These are phyloP conservation scores for Phytophthora ramorum DNA, from an alignment of 352 stramenopile species.

Conservation along the genomic window DNA sequence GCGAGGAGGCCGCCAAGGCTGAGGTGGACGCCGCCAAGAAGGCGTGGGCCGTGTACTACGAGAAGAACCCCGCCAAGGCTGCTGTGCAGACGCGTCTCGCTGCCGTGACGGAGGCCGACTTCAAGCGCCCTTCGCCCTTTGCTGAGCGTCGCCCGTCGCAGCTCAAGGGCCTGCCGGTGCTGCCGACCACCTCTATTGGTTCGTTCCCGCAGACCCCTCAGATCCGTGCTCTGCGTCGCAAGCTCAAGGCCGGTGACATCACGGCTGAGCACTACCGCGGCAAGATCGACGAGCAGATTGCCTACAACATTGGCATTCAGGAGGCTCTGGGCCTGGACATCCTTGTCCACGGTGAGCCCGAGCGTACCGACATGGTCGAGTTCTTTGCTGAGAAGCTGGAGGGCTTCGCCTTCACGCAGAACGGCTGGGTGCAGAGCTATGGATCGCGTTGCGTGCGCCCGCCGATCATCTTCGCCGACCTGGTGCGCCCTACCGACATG, in stretches of 20 bases:
- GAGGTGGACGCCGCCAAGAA: conserved; percentile 71
- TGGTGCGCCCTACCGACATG: conserved; percentile 88
- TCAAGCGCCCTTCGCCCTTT: conserved; percentile 86
- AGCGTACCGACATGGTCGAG: conserved; percentile 96
- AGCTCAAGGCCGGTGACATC: conserved; percentile 88
- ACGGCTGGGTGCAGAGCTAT: conserved; percentile 96
- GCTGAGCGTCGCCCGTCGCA: conserved; percentile 75
- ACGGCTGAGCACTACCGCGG: conserved; percentile 75
- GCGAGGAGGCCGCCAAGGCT: conserved; percentile 55
- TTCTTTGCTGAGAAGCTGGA: conserved; percentile 95
- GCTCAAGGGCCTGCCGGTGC: conserved; percentile 69
- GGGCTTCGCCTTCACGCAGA: conserved; percentile 92
- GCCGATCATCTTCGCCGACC: conserved; percentile 92
- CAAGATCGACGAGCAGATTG: conserved; percentile 94
- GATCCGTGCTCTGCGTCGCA: conserved; percentile 81
- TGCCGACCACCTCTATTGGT: conserved; percentile 95
- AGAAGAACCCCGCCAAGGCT: conserved; percentile 84
- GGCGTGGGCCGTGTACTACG: conserved; percentile 75
- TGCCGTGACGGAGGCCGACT: conserved; percentile 74
- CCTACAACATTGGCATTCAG: conserved; percentile 92
- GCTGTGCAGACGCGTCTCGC: conserved; percentile 65
- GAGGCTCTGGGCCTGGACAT: conserved; percentile 93
- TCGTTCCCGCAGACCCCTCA: conserved; percentile 94
- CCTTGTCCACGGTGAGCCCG: conserved; percentile 93
- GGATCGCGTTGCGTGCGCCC: conserved; percentile 92